Evolutionary conservation across 106 monocot genomes (phyloP).

Genomic region (Triglochin maritima): DNA sequence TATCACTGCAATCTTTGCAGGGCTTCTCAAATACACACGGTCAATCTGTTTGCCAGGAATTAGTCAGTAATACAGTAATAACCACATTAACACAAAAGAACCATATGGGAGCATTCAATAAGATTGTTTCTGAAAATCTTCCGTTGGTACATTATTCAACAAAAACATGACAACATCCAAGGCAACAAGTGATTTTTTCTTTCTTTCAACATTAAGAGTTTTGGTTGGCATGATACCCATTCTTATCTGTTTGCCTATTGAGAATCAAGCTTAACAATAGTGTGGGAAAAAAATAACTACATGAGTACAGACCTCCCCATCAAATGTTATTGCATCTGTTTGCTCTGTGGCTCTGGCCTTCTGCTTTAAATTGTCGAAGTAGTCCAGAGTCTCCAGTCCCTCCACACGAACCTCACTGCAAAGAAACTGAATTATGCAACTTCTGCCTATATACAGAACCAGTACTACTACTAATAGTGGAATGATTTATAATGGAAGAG

Average conservation of each 20-base stretch:
- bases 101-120: too few relatives aligned
- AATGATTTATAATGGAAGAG: background rate
- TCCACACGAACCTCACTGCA: slow-evolving; percentile 66
- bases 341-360: slow-evolving; percentile 57
- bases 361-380: slow-evolving; percentile 47
- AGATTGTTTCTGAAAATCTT: too few relatives aligned
- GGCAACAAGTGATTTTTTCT: too few relatives aligned
- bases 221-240: too few relatives aligned
- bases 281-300: background rate
- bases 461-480: too few relatives aligned
- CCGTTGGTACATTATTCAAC: too few relatives aligned
- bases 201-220: too few relatives aligned
- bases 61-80: too few relatives aligned
- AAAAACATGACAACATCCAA: too few relatives aligned
- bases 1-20: slow-evolving; percentile 65
- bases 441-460: too few relatives aligned
- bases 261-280: background rate
- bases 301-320: slow-evolving; percentile 42
- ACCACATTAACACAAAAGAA: too few relatives aligned
- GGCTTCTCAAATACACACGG: slow-evolving; percentile 63
- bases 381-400: slow-evolving; percentile 76
- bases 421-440: background rate
- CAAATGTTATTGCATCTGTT: slow-evolving; percentile 72
- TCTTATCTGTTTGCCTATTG: too few relatives aligned
- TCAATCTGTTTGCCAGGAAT: slow-evolving; percentile 35